phyloP scores from a whole-genome alignment of 2,329 filamentous ascomycete species.

The Nemania bipapillata region DNA sequence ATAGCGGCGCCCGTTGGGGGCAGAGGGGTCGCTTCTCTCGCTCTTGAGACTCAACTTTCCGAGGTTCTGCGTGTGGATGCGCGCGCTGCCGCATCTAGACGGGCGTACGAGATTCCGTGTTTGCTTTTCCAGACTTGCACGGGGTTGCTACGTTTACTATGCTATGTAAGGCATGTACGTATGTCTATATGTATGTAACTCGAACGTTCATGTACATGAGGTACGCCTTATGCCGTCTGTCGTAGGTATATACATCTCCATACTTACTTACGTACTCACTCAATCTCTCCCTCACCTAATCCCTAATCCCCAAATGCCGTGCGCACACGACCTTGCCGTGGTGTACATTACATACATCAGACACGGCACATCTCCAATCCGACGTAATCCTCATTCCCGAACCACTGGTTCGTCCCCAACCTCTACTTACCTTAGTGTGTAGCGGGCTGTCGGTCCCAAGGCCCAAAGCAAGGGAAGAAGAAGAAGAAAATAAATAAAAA shows the following conservation, averaged over 20 bases:
- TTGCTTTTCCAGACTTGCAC: background rate
- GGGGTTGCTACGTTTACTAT: background rate
- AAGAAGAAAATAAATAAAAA: background rate
- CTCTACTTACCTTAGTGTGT: background rate
- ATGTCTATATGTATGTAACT: background rate
- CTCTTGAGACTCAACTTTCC: background rate
- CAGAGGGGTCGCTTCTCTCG: background rate
- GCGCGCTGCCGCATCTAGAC: slow-evolving; percentile 6
- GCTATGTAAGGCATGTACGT: background rate
- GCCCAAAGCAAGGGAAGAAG: background rate
- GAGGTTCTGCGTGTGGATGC: background rate
- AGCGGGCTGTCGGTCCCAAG: background rate
- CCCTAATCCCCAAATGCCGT: background rate
- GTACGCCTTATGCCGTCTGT: too few species aligned
- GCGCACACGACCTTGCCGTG: background rate
- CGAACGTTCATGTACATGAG: too few species aligned
- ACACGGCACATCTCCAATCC: background rate
- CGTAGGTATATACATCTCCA: background rate
- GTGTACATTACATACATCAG: too few species aligned
- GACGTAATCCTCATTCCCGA: slow-evolving; percentile 3
- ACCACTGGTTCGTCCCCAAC: background rate
- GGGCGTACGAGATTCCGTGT: slow-evolving; percentile 12
- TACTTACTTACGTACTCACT: background rate
- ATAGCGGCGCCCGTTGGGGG: slow-evolving; percentile 35
- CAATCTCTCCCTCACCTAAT: too few species aligned